Conservation (phyloP, 208 protist genomes). For the Acanthamoeba healyi region DNA sequence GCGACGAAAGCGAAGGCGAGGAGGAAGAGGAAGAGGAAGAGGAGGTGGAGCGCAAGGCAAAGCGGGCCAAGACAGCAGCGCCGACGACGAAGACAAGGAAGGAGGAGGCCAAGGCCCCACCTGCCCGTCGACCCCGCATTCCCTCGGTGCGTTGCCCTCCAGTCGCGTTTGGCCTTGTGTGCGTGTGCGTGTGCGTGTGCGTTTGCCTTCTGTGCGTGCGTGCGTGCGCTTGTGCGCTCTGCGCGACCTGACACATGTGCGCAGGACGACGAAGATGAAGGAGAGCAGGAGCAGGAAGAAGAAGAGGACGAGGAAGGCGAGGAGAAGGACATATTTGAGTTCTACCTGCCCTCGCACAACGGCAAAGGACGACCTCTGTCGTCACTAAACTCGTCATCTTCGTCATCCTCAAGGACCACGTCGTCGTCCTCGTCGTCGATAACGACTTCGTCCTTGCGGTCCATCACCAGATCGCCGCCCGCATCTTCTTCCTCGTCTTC, state of each 20-base stretch:
- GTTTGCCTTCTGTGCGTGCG: background rate
- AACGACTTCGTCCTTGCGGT: background rate
- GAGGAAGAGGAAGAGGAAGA: background rate
- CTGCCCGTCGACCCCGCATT: background rate
- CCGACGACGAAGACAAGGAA: background rate
- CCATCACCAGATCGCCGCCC: no score
- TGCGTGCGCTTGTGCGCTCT: no score
- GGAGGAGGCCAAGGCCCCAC: background rate
- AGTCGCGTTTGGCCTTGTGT: background rate
- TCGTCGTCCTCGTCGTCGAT: background rate
- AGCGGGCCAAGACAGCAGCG: constrained; percentile 1
- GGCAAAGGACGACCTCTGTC: background rate
- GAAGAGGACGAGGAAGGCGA: background rate
- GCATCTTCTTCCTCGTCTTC: background rate
- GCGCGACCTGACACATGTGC: no score
- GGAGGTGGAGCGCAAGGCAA: background rate
- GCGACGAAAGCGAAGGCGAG: background rate
- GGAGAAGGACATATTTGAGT: background rate
- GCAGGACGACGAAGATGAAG: background rate
- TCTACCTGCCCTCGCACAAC: background rate
- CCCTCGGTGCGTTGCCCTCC: background rate
- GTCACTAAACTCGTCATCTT: background rate
- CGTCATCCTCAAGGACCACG: background rate
- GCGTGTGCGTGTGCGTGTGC: background rate
- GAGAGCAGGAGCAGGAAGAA: background rate